Conservation (phyloP, 1,139 yeast genomes). For the Lodderomyces beijingensis region DNA sequence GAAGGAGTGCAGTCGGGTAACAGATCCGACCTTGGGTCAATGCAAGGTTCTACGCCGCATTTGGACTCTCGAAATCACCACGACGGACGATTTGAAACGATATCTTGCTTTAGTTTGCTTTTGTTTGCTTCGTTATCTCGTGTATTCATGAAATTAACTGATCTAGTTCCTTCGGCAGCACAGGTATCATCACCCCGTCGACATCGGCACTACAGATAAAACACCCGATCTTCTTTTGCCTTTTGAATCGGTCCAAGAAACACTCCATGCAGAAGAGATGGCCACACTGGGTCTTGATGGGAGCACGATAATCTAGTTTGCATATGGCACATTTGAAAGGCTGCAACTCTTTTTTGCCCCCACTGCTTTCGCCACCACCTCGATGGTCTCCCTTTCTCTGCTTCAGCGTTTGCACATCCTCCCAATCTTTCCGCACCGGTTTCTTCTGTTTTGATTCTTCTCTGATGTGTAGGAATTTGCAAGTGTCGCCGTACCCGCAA, state of each 20-base stretch:
- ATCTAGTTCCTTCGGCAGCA: slow-evolving; percentile 14
- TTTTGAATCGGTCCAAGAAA: slow-evolving; percentile 48
- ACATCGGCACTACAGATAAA: slow-evolving; percentile 57
- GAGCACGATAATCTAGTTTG: slow-evolving; percentile 49
- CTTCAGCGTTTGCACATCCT: slow-evolving; percentile 21
- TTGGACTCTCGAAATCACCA: too few relatives aligned
- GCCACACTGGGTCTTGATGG: slow-evolving; percentile 60
- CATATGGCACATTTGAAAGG: slow-evolving; percentile 70
- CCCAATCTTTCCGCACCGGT: slow-evolving; percentile 75
- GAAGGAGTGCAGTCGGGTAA: too few relatives aligned
- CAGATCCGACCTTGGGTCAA: too few relatives aligned
- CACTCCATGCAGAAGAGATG: slow-evolving; percentile 69
- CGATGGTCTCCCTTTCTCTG: slow-evolving; percentile 7
- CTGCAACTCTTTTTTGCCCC: slow-evolving; percentile 18
- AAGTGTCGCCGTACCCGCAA: slow-evolving; percentile 98
- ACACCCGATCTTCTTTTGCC: slow-evolving; percentile 41
- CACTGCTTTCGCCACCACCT: too few relatives aligned
- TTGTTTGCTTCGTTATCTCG: slow-evolving; percentile 1
- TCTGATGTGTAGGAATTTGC: slow-evolving; percentile 87
- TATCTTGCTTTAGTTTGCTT: too few relatives aligned
- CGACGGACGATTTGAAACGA: too few relatives aligned
- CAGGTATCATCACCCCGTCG: slow-evolving; percentile 41
- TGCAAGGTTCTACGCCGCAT: too few relatives aligned
- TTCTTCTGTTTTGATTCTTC: slow-evolving; percentile 79
- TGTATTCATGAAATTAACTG: too few relatives aligned